These are phyloP conservation scores for Chondrus crispus DNA, from an alignment of 23 red algal genomes.

Conservation along the genomic window DNA sequence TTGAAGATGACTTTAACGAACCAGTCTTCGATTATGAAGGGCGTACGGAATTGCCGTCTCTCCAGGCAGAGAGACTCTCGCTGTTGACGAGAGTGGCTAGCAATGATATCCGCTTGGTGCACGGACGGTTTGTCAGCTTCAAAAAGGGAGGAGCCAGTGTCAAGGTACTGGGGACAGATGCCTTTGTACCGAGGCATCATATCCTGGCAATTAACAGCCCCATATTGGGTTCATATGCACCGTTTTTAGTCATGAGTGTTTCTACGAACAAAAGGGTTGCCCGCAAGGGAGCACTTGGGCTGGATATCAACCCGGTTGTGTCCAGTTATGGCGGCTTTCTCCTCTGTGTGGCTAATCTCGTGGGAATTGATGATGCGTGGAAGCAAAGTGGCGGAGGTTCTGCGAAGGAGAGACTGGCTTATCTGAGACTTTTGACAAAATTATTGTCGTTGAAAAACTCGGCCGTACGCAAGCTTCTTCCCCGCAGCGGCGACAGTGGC, in stretches of 20 bases:
- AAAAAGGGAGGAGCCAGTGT: conserved; percentile 56
- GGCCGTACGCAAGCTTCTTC: conserved; percentile 45
- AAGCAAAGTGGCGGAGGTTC: conserved; percentile 49
- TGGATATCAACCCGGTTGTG: conserved; percentile 56
- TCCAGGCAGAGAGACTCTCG: conserved; percentile 19
- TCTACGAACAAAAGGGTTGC: neutral
- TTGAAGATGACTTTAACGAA: conserved; percentile 93
- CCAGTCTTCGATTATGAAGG: conserved; percentile 73
- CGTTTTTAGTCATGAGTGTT: conserved; percentile 62
- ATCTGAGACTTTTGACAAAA: conserved; percentile 71
- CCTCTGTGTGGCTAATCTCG: conserved; percentile 63
- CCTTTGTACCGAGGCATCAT: conserved; percentile 71
- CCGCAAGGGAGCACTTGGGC: neutral
- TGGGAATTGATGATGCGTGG: conserved; percentile 64
- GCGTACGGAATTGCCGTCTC: conserved; percentile 15
- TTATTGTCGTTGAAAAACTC: conserved; percentile 56
- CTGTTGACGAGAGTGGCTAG: conserved; percentile 4
- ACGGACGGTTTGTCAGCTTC: conserved; percentile 61
- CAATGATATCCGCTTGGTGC: conserved; percentile 7
- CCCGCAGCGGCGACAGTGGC: neutral
- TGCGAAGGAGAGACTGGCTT: conserved; percentile 62
- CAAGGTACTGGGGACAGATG: conserved; percentile 67
- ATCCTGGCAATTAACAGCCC: conserved; percentile 52
- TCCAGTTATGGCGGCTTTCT: conserved; percentile 72
- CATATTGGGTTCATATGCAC: conserved; percentile 74